Conservation (phyloP, 495 filamentous ascomycete species). For the Aspergillus conjunctus region DNA sequence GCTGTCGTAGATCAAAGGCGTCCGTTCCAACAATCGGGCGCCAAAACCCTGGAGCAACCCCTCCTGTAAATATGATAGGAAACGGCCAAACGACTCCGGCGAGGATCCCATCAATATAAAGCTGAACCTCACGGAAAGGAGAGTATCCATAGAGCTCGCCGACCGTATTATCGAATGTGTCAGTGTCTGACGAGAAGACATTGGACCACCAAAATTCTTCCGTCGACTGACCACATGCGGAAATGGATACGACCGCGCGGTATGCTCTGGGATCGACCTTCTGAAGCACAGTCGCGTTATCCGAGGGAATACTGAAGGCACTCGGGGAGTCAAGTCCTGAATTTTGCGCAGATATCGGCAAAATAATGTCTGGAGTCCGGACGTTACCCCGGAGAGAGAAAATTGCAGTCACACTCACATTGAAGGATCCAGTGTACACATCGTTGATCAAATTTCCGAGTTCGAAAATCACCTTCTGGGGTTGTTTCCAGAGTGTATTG, state of each 20-base stretch:
- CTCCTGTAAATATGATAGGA: conserved; percentile 85
- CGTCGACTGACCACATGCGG: conserved; percentile 72
- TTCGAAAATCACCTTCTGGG: conserved; percentile 81
- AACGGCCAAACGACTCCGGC: conserved; percentile 87
- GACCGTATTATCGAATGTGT: conserved; percentile 59
- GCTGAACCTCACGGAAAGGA: conserved; percentile 81
- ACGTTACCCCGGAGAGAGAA: conserved; percentile 55
- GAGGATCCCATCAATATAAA: conserved; percentile 73
- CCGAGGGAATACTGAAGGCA: conserved; percentile 67
- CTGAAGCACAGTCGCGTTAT: conserved; percentile 58
- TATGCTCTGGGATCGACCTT: conserved; percentile 63
- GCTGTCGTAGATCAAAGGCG: conserved; percentile 77
- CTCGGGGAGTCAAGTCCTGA: conserved; percentile 58
- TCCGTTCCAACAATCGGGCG: conserved; percentile 84
- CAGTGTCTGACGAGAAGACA: conserved; percentile 63
- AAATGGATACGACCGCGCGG: conserved; percentile 74
- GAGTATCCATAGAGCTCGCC: conserved; percentile 68
- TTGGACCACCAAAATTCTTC: conserved; percentile 95
- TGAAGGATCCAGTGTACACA: conserved; percentile 78
- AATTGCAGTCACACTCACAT: conserved; percentile 77
- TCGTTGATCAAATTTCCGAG: conserved; percentile 75
- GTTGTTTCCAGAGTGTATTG: conserved; percentile 62
- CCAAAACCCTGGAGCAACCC: conserved; percentile 80
- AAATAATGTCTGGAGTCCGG: conserved; percentile 63
- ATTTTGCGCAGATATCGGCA: conserved; percentile 71